phyloP scores from a whole-genome alignment of 78 protist species.

The Monosiga brevicollis region DNA sequence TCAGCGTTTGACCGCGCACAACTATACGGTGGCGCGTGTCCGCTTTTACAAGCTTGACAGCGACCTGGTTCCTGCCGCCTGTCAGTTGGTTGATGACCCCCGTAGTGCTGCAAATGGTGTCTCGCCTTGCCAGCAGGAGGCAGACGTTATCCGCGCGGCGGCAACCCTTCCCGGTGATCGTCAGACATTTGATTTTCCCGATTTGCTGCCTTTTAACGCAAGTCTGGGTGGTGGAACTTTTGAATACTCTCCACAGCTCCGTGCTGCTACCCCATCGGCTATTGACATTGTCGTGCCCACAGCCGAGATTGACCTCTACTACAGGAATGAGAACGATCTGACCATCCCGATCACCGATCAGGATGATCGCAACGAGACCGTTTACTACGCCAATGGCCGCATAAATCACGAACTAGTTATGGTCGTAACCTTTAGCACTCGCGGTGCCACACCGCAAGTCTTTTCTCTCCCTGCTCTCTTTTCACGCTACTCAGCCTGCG shows the following conservation, averaged over 20 bases:
- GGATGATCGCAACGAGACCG: not conserved
- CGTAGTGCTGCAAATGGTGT: not conserved
- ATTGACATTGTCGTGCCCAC: not conserved
- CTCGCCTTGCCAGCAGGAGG: not conserved
- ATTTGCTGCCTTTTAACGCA: too few relatives aligned
- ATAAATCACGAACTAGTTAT: not conserved
- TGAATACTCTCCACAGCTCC: not conserved
- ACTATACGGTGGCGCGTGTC: not conserved
- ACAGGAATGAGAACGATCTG: not conserved
- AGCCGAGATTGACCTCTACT: not conserved
- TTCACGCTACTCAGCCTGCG: not conserved
- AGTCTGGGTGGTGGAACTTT: too few relatives aligned
- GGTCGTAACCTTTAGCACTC: not conserved
- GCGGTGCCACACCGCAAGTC: not conserved
- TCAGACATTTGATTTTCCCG: not conserved
- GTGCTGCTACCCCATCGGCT: not conserved
- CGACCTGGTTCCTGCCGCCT: not conserved
- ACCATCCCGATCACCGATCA: not conserved
- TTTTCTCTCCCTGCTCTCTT: not conserved
- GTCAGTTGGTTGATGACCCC: not conserved
- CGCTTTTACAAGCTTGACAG: not conserved
- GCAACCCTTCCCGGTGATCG: not conserved
- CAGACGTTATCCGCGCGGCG: not conserved
- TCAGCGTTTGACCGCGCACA: too few relatives aligned
- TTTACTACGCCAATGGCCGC: not conserved